Conservation (phyloP, 2,329 filamentous ascomycete species). For the Alternaria rosae region DNA sequence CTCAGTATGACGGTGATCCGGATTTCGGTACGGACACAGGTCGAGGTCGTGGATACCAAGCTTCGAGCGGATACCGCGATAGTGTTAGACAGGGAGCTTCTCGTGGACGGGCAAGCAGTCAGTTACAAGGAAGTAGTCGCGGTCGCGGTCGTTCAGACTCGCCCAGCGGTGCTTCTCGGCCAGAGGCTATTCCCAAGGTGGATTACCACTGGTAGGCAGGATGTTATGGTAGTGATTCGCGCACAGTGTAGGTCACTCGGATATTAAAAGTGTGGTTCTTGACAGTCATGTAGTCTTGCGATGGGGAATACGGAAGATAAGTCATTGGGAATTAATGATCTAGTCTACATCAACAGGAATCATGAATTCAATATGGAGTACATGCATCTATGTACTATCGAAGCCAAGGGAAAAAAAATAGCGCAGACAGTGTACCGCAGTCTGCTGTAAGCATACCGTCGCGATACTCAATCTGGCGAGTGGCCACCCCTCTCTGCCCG, state of each 20-base stretch:
- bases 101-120: background rate
- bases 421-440: no score
- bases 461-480: no score
- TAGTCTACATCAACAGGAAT: background rate
- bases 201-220: background rate
- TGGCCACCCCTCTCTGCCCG: no score
- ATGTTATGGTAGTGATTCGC: background rate
- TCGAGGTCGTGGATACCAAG: conserved; percentile 1
- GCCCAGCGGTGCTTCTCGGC: background rate
- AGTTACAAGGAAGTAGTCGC: conserved; percentile 3
- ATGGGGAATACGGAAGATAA: background rate
- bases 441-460: no score
- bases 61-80: background rate
- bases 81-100: background rate
- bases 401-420: no score
- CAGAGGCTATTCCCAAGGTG: conserved; percentile 3
- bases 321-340: background rate
- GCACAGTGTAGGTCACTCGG: background rate
- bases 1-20: conserved; percentile 4
- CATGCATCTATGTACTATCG: no score
- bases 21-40: background rate
- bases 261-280: background rate
- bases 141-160: conserved; percentile 5
- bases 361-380: no score
- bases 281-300: background rate